Evolutionary conservation across 2,329 filamentous ascomycete species (phyloP), one percentile per base, ranked within the genome.

Genomic region (Erysiphe neolycopersici): DNA sequence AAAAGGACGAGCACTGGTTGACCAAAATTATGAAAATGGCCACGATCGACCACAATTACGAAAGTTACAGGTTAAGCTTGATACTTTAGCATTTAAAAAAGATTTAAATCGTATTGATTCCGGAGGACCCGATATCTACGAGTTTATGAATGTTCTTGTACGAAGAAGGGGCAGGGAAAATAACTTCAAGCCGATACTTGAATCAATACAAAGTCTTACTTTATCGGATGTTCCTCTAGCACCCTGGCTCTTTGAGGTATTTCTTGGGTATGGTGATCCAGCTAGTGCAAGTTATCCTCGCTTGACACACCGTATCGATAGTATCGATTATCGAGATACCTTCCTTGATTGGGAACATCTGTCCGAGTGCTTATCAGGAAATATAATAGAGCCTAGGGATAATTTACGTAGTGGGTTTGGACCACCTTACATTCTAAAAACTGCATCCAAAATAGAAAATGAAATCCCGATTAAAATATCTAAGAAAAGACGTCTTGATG

Each of bases 281-380:
- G 71, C 82, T 29, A 77, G 80, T 46, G 89, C 89, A 31, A 79
- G 74, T 18, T 93, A 92, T 61, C 83, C 80, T 49, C 76, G 83
- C 42, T 62, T 98, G 14, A 63, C 79, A 1, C 89, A 83, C 57
- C 71, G 76, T 46, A 66, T 92, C 49, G 73, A 74, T 53, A 80
- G 71, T 44, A 65, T 98, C 43, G 84, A 98, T 58, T 94, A 84
- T 57, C 71, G 84, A 44, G 91, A 98, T 56, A 95, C 89, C 0
- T 94, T 98, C 57, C 61, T 95, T 46, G 76, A 94, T 61, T 95
- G 87, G 85, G 76, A 91, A 52, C 91, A 98, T 63, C 66, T 98
- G 32, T 69, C 87, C 38, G 82, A 89, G 58, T 89, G 82, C 55
- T 68, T 93, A 47, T 81, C 84, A n/a, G 83, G 81, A 18, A 87